Evolutionary conservation across 805 yeast species (phyloP).

Genomic region (Torulaspora franciscae): DNA sequence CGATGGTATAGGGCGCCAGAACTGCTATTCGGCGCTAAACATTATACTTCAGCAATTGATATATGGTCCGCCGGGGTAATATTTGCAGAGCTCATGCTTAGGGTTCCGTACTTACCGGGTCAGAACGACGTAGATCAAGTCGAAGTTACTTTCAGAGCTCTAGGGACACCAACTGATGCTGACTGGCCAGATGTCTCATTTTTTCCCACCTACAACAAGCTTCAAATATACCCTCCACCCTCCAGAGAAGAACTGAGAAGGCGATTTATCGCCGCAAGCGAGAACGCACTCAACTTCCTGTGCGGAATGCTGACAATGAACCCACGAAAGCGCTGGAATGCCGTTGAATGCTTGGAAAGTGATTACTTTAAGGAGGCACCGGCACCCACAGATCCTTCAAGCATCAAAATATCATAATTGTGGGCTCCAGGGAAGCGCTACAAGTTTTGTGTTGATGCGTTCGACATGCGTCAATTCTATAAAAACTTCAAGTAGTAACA

Average conservation of each 20-base stretch:
- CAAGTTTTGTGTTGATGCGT: no score
- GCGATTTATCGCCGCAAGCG: slow-evolving; percentile 87
- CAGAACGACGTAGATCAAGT: slow-evolving; percentile 84
- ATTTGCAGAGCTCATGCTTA: slow-evolving; percentile 91
- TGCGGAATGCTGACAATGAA: slow-evolving; percentile 67
- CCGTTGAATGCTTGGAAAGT: slow-evolving; percentile 58
- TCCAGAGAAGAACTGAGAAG: slow-evolving; percentile 71
- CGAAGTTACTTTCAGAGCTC: slow-evolving; percentile 88
- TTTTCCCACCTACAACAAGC: slow-evolving; percentile 69
- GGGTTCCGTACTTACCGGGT: slow-evolving; percentile 95
- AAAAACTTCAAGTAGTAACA: background rate
- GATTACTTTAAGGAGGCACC: slow-evolving; percentile 72
- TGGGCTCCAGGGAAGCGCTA: no score
- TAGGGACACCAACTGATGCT: slow-evolving; percentile 92
- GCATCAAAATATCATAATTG: slow-evolving; percentile 11
- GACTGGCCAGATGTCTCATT: slow-evolving; percentile 86
- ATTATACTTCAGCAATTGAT: slow-evolving; percentile 86
- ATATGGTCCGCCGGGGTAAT: slow-evolving; percentile 96
- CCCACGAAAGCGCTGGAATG: slow-evolving; percentile 67
- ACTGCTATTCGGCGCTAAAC: slow-evolving; percentile 77
- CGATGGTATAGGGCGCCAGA: slow-evolving; percentile 99
- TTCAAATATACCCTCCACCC: slow-evolving; percentile 78
- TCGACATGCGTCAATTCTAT: background rate
- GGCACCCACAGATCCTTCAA: slow-evolving; percentile 58
- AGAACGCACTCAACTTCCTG: slow-evolving; percentile 71